phyloP scores from a whole-genome alignment of 1,284 basidiomycete species.

The Blastosporella zonata region DNA sequence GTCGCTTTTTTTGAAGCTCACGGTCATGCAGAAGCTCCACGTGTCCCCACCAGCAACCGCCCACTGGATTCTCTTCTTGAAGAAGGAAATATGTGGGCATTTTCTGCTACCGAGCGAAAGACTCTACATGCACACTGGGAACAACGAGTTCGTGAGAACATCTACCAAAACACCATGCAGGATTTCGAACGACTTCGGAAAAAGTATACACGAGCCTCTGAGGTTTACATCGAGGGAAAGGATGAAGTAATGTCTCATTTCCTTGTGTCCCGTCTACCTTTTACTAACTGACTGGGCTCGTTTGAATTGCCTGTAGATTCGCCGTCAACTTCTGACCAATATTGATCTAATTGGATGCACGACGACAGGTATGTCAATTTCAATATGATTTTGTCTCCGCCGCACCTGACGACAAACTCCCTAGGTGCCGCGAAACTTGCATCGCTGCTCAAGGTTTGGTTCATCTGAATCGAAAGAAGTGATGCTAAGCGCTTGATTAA shows the following conservation, averaged over 20 bases:
- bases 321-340: conserved; percentile 46
- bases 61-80: conserved; percentile 34
- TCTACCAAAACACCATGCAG: conserved; percentile 24
- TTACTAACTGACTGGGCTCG: background rate
- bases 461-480: background rate
- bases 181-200: conserved; percentile 33
- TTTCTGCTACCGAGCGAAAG: conserved; percentile 40
- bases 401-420: background rate
- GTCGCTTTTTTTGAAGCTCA: conserved; percentile 34
- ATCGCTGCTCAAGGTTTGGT: conserved; percentile 50
- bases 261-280: background rate
- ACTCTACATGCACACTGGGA: conserved; percentile 36
- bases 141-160: conserved; percentile 32
- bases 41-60: conserved; percentile 33
- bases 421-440: conserved; percentile 65
- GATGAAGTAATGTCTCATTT: conserved; percentile 31
- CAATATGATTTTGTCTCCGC: conserved; percentile 16
- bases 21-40: conserved; percentile 30
- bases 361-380: conserved; percentile 49
- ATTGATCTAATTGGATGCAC: conserved; percentile 70
- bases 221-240: conserved; percentile 31
- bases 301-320: conserved; percentile 24
- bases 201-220: conserved; percentile 26
- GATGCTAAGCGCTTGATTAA: background rate
- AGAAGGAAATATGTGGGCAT: conserved; percentile 38